Evolutionary conservation across 176 grass and related monocot species (phyloP).

Genomic region (Luzula sylvatica): DNA sequence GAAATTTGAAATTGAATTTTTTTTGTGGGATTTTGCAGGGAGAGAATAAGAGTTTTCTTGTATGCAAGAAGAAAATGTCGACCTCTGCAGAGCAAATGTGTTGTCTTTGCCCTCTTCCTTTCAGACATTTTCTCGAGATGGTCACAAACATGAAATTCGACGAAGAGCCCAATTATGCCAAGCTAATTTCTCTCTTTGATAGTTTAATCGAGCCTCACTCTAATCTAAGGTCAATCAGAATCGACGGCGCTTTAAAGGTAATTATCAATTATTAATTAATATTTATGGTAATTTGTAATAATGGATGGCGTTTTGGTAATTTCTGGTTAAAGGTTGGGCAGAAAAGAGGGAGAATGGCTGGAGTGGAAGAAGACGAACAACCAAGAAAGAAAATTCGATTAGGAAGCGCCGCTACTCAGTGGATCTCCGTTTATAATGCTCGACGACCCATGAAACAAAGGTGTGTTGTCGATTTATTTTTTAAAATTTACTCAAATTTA

Average conservation of each 20-base stretch:
- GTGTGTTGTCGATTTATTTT: conserved; percentile 30
- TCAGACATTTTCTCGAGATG: conserved; percentile 77
- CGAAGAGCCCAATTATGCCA: conserved; percentile 92
- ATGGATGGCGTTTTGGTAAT: background rate
- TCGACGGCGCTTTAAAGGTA: conserved; percentile 97
- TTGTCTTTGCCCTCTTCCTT: conserved; percentile 74
- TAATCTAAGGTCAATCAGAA: conserved; percentile 86
- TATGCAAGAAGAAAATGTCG: conserved; percentile 99
- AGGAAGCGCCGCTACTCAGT: conserved; percentile 91
- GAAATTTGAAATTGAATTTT: background rate
- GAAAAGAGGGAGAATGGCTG: conserved; percentile 76
- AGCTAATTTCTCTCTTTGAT: conserved; percentile 90
- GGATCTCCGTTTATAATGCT: conserved; percentile 99
- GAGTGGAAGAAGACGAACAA: conserved; percentile 94
- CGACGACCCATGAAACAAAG: conserved; percentile 93
- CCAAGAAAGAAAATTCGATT: conserved; percentile 95
- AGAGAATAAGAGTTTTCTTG: conserved; percentile 97
- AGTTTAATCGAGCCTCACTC: conserved; percentile 84
- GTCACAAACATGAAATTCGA: conserved; percentile 99
- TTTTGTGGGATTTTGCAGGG: conserved; percentile 41
- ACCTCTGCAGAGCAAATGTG: conserved; percentile 84
- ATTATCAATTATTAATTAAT: conserved; percentile 4
- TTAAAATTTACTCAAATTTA: background rate
- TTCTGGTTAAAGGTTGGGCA: conserved; percentile 67
- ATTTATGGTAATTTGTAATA: background rate